A percentile compares a stretch with the other conserved stretches of the same genome.
Evolutionary conservation across 192 early-diverging fungal species (phyloP).

Genomic region (Podila epicladia): DNA sequence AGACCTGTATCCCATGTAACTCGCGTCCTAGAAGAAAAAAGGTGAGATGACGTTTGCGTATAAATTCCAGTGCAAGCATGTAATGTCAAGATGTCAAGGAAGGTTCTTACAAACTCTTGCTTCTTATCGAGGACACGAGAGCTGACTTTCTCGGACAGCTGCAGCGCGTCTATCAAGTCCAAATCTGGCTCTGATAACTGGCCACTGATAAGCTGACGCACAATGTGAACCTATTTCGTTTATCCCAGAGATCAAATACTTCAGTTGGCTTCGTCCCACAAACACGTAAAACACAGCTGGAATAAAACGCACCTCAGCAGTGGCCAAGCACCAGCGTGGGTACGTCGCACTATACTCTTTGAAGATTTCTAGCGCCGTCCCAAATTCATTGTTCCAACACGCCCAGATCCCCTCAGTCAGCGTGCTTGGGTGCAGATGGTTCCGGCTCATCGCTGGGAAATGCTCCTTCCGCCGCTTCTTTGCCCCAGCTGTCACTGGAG

Average conservation of each 20-base stretch:
- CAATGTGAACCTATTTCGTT: conserved; percentile 38
- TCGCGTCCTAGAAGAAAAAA: conserved; percentile 34
- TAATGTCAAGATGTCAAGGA: not conserved
- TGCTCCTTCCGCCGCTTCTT: conserved; percentile 7
- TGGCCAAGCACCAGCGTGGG: conserved; percentile 52
- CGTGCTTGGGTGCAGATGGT: conserved; percentile 26
- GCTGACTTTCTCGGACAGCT: conserved; percentile 47
- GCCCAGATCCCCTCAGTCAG: conserved; percentile 39
- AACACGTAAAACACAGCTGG: not conserved
- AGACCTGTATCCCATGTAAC: conserved; percentile 29
- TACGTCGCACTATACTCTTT: conserved; percentile 18
- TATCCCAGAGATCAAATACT: too few species aligned
- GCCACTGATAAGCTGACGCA: conserved; percentile 50
- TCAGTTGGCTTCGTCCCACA: not conserved
- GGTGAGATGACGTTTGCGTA: not conserved
- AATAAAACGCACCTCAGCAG: conserved; percentile 29
- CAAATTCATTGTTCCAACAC: conserved; percentile 55
- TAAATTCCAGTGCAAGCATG: not conserved
- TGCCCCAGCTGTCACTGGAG: too few species aligned
- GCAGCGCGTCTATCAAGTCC: conserved; percentile 43
- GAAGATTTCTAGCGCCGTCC: conserved; percentile 36
- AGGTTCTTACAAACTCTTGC: conserved; percentile 26
- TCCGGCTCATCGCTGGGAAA: conserved; percentile 31
- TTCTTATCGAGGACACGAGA: conserved; percentile 44
- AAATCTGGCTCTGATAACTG: conserved; percentile 49